These are phyloP conservation scores for Vitis rupestris DNA, from an alignment of 164 flowering plant species.

Conservation along the genomic window DNA sequence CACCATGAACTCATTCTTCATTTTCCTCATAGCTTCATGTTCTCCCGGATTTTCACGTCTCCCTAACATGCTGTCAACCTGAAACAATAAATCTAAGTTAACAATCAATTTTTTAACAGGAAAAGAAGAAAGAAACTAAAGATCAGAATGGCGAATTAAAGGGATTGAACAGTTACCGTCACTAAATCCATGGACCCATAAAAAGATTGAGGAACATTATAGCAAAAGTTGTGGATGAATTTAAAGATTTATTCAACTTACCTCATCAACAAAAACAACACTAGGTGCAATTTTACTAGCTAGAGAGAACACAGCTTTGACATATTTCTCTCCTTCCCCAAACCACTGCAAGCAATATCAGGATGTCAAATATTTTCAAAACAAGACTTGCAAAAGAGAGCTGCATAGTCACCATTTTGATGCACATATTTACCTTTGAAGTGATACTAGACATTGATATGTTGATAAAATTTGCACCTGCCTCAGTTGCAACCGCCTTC, in stretches of 20 bases:
- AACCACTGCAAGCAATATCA: slow-evolving; percentile 61
- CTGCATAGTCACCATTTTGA: not conserved
- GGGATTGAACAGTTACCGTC: not conserved
- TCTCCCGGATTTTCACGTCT: slow-evolving; percentile 81
- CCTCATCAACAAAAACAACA: slow-evolving; percentile 83
- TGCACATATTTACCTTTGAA: slow-evolving; percentile 58
- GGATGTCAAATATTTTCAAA: slow-evolving; percentile 8
- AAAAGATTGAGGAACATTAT: not conserved
- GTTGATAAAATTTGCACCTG: slow-evolving; percentile 94
- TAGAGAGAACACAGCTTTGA: slow-evolving; percentile 71
- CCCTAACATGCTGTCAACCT: slow-evolving; percentile 89
- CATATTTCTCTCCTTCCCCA: slow-evolving; percentile 86
- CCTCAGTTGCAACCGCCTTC: slow-evolving; percentile 97
- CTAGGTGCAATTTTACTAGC: slow-evolving; percentile 82
- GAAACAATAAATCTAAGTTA: slow-evolving; percentile 1
- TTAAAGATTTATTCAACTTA: slow-evolving; percentile 22
- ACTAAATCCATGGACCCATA: not conserved
- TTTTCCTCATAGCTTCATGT: slow-evolving; percentile 87
- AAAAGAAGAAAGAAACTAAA: not conserved
- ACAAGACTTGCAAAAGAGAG: not conserved
- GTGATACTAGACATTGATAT: slow-evolving; percentile 97
- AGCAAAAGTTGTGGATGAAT: not conserved
- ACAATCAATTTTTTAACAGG: not conserved
- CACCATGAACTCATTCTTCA: slow-evolving; percentile 87
- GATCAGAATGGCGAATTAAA: not conserved